Evolutionary conservation across 352 stramenopile species (phyloP).

Genomic region (Globisporangium barbulae): DNA sequence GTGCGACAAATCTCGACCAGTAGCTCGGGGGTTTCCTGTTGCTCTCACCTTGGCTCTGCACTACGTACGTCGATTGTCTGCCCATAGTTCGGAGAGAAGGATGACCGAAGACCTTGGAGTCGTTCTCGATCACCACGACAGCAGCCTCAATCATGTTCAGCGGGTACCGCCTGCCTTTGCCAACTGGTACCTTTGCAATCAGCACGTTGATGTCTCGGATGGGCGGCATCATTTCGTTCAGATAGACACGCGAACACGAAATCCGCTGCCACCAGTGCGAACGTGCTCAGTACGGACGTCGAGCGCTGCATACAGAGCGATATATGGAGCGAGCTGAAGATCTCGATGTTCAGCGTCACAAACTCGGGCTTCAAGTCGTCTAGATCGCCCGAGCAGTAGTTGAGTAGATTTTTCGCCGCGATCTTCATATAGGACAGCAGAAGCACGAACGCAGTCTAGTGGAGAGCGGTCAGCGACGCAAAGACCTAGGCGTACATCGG

Average conservation of each 20-base stretch:
- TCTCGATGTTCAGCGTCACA: conserved; percentile 49
- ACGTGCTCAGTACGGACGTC: conserved; percentile 22
- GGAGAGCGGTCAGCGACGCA: conserved; percentile 6
- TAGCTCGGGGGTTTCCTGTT: too few species aligned
- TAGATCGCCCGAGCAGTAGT: background rate
- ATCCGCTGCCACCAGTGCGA: conserved; percentile 31
- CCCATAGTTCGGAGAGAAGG: too few species aligned
- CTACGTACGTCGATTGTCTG: too few species aligned
- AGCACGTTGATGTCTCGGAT: background rate
- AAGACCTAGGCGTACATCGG: conserved; percentile 33
- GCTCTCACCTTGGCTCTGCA: too few species aligned
- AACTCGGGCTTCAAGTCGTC: conserved; percentile 38
- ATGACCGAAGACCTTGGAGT: too few species aligned
- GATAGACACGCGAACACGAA: conserved; percentile 29
- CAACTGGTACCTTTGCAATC: background rate
- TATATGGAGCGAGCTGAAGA: conserved; percentile 50
- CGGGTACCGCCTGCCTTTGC: background rate
- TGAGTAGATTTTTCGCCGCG: conserved; percentile 11
- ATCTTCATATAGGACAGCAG: conserved; percentile 33
- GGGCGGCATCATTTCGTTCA: conserved; percentile 25
- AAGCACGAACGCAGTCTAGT: conserved; percentile 21
- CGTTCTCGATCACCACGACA: background rate
- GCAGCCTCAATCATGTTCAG: conserved; percentile 5
- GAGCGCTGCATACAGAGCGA: conserved; percentile 34
- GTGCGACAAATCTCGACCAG: too few species aligned